These are phyloP conservation scores for Beauveria varroae DNA, from an alignment of 2,329 filamentous ascomycete species.

Conservation along the genomic window DNA sequence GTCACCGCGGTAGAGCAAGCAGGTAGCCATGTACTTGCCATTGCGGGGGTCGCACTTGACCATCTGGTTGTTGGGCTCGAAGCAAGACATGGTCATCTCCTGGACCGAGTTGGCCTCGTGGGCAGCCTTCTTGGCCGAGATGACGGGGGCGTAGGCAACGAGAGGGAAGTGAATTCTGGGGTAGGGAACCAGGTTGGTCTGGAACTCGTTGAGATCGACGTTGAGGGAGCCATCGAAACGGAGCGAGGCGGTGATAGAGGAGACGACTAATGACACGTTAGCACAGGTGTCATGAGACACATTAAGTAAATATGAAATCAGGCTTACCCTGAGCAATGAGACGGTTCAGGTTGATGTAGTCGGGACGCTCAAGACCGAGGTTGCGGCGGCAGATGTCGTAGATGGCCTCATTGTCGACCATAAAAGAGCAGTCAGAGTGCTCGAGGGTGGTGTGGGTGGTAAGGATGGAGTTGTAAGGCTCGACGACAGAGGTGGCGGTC, in stretches of 20 bases:
- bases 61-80: constrained; percentile 99
- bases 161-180: constrained; percentile 99
- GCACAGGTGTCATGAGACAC: constrained; percentile 3
- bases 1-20: constrained; percentile 95
- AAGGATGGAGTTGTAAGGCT: constrained; percentile 99
- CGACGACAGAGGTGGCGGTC: constrained; percentile 93
- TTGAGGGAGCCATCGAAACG: constrained; percentile 98
- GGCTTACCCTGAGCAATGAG: constrained; percentile 84
- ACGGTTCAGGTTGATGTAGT: constrained; percentile 98
- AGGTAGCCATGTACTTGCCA: constrained; percentile 99
- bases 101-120: constrained; percentile 98
- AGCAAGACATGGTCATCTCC: constrained; percentile 98
- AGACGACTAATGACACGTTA: constrained; percentile 61
- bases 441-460: constrained; percentile 98
- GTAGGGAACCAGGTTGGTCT: constrained; percentile 98
- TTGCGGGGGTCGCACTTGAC: constrained; percentile 98
- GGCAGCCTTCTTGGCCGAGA: constrained; percentile 89
- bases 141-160: constrained; percentile 88
- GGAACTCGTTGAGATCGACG: constrained; percentile 99
- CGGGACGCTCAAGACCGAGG: constrained; percentile 92
- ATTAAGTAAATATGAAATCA: background rate
- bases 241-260: constrained; percentile 95
- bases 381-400: constrained; percentile 99
- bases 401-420: constrained; percentile 99
- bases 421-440: constrained; percentile 99